Percentiles rank a stretch among this genome's conserved stretches.
These are phyloP conservation scores for Syzygium malaccense DNA, from an alignment of 441 rosid genomes.

Conservation along the genomic window DNA sequence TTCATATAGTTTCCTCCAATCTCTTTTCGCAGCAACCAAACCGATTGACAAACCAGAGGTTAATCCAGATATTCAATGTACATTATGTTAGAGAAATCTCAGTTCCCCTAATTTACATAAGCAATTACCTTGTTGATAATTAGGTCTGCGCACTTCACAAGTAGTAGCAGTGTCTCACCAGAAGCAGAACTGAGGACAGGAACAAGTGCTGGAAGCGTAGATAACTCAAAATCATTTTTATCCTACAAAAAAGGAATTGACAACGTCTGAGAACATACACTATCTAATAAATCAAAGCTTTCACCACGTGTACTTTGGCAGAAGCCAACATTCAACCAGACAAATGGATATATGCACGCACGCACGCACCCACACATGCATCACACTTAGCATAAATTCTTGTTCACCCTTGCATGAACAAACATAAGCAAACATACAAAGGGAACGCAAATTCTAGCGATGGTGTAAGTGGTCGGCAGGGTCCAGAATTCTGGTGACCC, in stretches of 20 bases:
- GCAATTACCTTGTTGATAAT: constrained; percentile 77
- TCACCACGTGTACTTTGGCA: not conserved
- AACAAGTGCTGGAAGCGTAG: constrained; percentile 86
- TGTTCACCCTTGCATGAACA: not conserved
- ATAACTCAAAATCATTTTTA: constrained; percentile 76
- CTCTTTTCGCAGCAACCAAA: not conserved
- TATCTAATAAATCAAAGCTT: not conserved
- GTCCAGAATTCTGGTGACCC: not conserved
- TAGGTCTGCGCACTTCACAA: constrained; percentile 84
- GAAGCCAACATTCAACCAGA: not conserved
- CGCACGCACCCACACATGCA: not conserved
- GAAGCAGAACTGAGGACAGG: constrained; percentile 89
- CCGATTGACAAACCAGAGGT: not conserved
- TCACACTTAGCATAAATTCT: not conserved
- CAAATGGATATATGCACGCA: not conserved
- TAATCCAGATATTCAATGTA: not conserved
- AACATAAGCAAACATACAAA: not conserved
- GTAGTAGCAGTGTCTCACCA: constrained; percentile 81
- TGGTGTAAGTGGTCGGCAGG: not conserved
- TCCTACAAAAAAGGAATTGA: constrained; percentile 44
- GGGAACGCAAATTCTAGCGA: not conserved
- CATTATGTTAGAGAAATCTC: not conserved
- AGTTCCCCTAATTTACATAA: not conserved
- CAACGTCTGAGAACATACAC: not conserved
- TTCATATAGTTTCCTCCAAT: not conserved